Evolutionary conservation across 768 basidiomycete species (phyloP), one percentile per base, ranked within the genome.

Genomic region (Mycena crocata): DNA sequence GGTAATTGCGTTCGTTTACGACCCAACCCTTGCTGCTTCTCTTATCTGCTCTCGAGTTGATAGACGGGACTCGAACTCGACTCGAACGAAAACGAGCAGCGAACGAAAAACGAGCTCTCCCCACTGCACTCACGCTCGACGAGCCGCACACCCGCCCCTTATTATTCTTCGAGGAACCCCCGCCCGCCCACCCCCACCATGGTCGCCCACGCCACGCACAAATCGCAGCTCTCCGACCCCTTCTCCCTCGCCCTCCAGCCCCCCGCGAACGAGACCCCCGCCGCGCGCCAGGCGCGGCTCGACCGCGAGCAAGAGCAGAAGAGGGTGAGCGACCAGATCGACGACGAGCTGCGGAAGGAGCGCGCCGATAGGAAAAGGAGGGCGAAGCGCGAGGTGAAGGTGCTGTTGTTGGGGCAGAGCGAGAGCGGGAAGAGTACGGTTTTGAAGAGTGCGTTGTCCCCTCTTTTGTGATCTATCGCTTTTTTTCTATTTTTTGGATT

Each of bases 401-500:
- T 90, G 7, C 74, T 90, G 4, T 59, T 90, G 6, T 80, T 90
- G 3, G 89, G 89, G 5, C 88, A 89, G 67, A 81, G 82, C n/a
- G 89, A 89, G 76, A 88, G 87, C 32, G 88, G 87, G 48, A 70
- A 70, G 61, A 70, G 68, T 46, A 70, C 68, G 9, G 68, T 70
- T 5, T 40, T 84, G 50, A 73, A 85, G 78, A 55, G 52, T 60
- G 12, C 40, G 56, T 57, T 26, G 12, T 23, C 28, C 45, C 42
- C 24, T 26, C 17, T 15, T 44, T 24, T 17, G 44, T 45, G 30
- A 30, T 40, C 57, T 6, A 24, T 23, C 35, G 5, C 35, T 17
- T 51, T 48, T 42, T 24, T n/a, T n/a, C n/a, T n/a, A n/a, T n/a
- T n/a, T n/a, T n/a, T n/a, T n/a, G n/a, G n/a, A n/a, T n/a, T n/a